Evolutionary conservation across 176 grass and related monocot genomes (phyloP), one percentile per base, ranked within the genome.

Genomic region (Raddia distichophylla): DNA sequence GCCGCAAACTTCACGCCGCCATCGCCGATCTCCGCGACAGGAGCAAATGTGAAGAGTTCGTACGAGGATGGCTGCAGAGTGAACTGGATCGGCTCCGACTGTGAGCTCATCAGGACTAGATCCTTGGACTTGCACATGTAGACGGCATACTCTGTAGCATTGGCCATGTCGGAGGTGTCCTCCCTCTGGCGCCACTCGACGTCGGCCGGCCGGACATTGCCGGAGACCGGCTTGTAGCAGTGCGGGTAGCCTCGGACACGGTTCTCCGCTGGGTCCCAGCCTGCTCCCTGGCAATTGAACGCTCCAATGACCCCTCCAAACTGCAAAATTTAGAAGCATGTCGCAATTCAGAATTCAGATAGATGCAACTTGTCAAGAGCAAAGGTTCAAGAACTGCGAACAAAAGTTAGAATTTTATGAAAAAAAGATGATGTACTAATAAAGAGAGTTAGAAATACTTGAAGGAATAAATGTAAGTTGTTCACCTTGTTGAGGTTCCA

Each of bases 241-340:
- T 97, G 68, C 0, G 84, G 14, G 27, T 88, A 83, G 0, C 81
- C 87, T 22, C 88, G 75, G 70, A 91, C 91, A 34, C 84, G 81
- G 66, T 83, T 86, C 27, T 80, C 78, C 1, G 33, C 37, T 0
- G 81, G 91, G 18, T 90, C 83, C 91, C 91, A 97, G 0, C 94
- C 94, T 58, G 86, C 94, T n/a, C 94, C 91, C 83, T 96, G 93
- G 85, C 93, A 93, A 40, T 96, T 93, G 80, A 96, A 96, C 2
- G 57, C 83, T 46, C 91, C 94, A 19, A 97, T 44, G 22, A 97
- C 86, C 9, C 91, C 94, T 56, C 83, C 67, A 86, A 86, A 87
- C 90, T 96, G 75, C 52, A 80, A 73, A 48, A 22, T 65, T 74
- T 60, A 72, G 54, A 57, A 17, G 20, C 20, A 49, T 7, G 20